Conservation (phyloP, 768 basidiomycete species). For the Leucocoprinus sp. region DNA sequence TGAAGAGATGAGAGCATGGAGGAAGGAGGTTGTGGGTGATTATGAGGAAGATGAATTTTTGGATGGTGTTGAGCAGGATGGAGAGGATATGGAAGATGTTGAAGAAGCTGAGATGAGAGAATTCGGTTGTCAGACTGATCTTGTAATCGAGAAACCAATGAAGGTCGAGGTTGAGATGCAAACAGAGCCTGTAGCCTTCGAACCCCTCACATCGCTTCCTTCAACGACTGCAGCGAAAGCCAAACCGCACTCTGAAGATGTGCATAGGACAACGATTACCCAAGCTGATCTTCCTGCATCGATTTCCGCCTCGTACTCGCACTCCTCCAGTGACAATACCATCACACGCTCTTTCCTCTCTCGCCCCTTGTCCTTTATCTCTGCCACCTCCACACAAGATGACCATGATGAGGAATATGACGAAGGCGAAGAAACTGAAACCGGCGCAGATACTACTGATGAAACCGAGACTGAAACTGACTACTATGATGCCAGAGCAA, state of each 20-base stretch:
- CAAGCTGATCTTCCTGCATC: constrained; percentile 33
- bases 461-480: constrained; percentile 65
- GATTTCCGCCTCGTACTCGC: no score
- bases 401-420: constrained; percentile 19
- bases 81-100: constrained; percentile 15
- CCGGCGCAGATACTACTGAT: constrained; percentile 26
- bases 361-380: constrained; percentile 9
- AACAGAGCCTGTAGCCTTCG: neutral
- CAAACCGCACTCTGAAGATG: neutral
- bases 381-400: no score
- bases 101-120: constrained; percentile 21
- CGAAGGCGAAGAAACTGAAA: constrained; percentile 26
- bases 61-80: constrained; percentile 10
- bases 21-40: constrained; percentile 27
- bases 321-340: constrained; percentile 31
- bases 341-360: constrained; percentile 32
- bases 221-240: constrained; percentile 5
- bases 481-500: constrained; percentile 75
- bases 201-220: neutral
- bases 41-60: constrained; percentile 26
- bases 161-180: constrained; percentile 10
- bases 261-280: constrained; percentile 38
- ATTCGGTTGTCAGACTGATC: constrained; percentile 29
- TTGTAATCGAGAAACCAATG: constrained; percentile 36
- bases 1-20: constrained; percentile 27